Percentiles rank a stretch among this genome's conserved stretches.
phyloP scores from a whole-genome alignment of 2,329 filamentous ascomycete genomes.

The Claviceps arundinis region DNA sequence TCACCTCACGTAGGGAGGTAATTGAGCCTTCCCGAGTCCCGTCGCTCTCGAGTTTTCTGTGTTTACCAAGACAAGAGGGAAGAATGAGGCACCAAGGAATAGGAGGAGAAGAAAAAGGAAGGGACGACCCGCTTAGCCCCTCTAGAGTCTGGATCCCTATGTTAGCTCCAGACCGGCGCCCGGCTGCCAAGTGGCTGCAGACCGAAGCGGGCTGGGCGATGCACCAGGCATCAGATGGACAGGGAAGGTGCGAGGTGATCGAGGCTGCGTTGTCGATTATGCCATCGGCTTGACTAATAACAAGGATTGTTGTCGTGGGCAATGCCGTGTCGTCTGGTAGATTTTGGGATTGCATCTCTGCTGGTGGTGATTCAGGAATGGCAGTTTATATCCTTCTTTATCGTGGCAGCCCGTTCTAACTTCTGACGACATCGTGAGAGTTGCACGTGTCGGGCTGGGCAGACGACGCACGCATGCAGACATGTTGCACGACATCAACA shows the following conservation, averaged over 20 bases:
- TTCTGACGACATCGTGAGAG: too few species aligned
- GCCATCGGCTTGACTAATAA: neutral
- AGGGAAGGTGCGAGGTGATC: neutral
- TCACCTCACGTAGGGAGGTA: neutral
- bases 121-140: conserved; percentile 4
- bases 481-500: neutral
- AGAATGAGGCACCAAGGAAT: neutral
- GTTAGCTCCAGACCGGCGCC: neutral
- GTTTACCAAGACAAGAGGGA: neutral
- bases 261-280: neutral
- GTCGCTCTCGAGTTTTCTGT: neutral
- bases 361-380: too few species aligned
- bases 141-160: neutral
- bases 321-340: too few species aligned
- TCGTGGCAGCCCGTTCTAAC: too few species aligned
- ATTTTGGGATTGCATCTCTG: too few species aligned
- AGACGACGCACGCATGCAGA: neutral
- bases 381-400: too few species aligned
- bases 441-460: too few species aligned
- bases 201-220: neutral
- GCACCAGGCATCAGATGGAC: neutral
- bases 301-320: neutral
- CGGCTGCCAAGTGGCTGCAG: neutral
- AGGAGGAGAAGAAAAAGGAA: neutral
- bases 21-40: neutral